A percentile compares a stretch with the other conserved stretches of the same genome.
Evolutionary conservation across 2,329 filamentous ascomycete species (phyloP).

Genomic region (Zymoseptoria pseudotritici): DNA sequence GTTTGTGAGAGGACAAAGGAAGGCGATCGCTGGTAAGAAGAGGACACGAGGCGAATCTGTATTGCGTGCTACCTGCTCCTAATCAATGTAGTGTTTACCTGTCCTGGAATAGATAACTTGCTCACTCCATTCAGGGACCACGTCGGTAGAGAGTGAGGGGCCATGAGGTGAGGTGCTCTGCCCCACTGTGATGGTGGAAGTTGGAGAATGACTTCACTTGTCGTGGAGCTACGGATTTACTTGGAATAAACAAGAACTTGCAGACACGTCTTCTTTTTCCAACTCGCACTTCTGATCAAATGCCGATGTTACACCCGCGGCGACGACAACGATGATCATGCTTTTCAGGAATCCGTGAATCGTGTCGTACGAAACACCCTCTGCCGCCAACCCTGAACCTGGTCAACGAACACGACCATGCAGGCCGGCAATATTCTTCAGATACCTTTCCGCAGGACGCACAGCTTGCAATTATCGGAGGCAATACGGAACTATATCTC

Average conservation of each 20-base stretch:
- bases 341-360: not conserved
- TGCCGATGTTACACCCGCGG: no score
- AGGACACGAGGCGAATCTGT: not conserved
- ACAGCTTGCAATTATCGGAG: slow-evolving; percentile 66
- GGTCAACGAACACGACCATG: slow-evolving; percentile 11
- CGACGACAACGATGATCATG: not conserved
- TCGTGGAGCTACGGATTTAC: not conserved
- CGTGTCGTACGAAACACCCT: not conserved
- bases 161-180: not conserved
- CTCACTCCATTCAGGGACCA: not conserved
- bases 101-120: not conserved
- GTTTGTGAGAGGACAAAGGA: not conserved
- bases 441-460: slow-evolving; percentile 81
- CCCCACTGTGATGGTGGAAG: not conserved
- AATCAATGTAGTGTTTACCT: not conserved
- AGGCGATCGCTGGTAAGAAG: not conserved
- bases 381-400: not conserved
- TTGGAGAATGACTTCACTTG: not conserved
- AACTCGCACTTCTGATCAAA: not conserved
- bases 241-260: not conserved
- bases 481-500: slow-evolving; percentile 94
- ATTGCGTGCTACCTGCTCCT: not conserved
- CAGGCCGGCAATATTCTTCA: slow-evolving; percentile 55
- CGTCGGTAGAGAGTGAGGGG: not conserved
- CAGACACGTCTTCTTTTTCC: not conserved